Evolutionary conservation across 768 basidiomycete genomes (phyloP).

Genomic region (Pleurotus tuoliensis): DNA sequence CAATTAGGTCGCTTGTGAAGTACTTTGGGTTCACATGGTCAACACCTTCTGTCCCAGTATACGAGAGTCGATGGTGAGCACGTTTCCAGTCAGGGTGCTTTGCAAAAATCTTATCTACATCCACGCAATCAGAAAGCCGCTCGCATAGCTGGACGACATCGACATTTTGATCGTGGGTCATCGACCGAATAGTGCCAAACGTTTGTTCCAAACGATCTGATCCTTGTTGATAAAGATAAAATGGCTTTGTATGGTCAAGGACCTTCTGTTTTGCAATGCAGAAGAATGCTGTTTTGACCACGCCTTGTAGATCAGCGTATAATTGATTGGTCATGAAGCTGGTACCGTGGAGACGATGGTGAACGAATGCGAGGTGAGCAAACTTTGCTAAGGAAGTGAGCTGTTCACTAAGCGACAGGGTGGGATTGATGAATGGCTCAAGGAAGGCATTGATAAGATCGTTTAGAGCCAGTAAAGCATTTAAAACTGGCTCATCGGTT

Average conservation of each 20-base stretch:
- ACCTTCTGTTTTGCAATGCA: constrained; percentile 19
- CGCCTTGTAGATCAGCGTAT: constrained; percentile 25
- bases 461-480: constrained; percentile 20
- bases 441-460: constrained; percentile 24
- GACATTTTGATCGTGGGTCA: constrained; percentile 20
- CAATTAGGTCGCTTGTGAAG: background rate
- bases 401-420: constrained; percentile 21
- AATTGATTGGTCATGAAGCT: constrained; percentile 25
- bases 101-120: background rate
- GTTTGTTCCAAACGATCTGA: constrained; percentile 25
- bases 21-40: constrained; percentile 1
- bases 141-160: constrained; percentile 10
- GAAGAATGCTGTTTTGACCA: constrained; percentile 22
- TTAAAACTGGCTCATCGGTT: constrained; percentile 12
- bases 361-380: constrained; percentile 19
- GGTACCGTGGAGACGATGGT: constrained; percentile 16
- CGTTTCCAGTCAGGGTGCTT: background rate
- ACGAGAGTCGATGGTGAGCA: background rate
- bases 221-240: constrained; percentile 21
- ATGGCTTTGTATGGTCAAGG: constrained; percentile 14
- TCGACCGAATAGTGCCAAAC: constrained; percentile 19
- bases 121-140: background rate
- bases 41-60: background rate
- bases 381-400: constrained; percentile 19
- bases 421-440: constrained; percentile 19